Conservation (phyloP, 768 basidiomycete genomes). For the Amyloporia xantha region DNA sequence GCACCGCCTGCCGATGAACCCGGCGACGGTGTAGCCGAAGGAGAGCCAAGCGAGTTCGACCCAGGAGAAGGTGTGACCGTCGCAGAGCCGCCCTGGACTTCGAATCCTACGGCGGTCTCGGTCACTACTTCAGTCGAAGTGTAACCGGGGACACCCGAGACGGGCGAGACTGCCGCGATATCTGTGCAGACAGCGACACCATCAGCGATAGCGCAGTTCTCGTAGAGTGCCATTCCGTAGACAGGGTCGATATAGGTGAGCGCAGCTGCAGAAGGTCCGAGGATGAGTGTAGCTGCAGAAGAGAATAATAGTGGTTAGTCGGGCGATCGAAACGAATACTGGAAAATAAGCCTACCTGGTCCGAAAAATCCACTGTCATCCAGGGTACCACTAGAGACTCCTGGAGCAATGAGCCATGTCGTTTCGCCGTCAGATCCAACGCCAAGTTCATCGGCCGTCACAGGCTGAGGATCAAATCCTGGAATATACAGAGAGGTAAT, state of each 20-base stretch:
- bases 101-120: slow-evolving; percentile 23
- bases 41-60: no score
- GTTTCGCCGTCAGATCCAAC: slow-evolving; percentile 35
- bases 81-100: slow-evolving; percentile 22
- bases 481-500: slow-evolving; percentile 40
- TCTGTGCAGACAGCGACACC: slow-evolving; percentile 23
- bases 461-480: slow-evolving; percentile 37
- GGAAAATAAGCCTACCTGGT: slow-evolving; percentile 26
- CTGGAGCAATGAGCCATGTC: slow-evolving; percentile 35
- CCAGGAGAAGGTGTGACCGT: background rate
- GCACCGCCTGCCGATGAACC: slow-evolving; percentile 4
- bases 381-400: slow-evolving; percentile 27
- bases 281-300: slow-evolving; percentile 36
- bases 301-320: background rate
- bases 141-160: slow-evolving; percentile 2
- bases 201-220: slow-evolving; percentile 21
- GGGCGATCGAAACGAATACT: background rate
- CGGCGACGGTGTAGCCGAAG: background rate
- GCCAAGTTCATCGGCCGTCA: slow-evolving; percentile 37
- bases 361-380: slow-evolving; percentile 29
- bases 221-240: slow-evolving; percentile 11
- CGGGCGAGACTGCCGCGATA: slow-evolving; percentile 2
- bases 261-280: slow-evolving; percentile 33
- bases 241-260: slow-evolving; percentile 28
- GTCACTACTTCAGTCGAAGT: slow-evolving; percentile 11